Evolutionary conservation across 2,329 filamentous ascomycete species (phyloP).

Genomic region (Fusarium siculi): DNA sequence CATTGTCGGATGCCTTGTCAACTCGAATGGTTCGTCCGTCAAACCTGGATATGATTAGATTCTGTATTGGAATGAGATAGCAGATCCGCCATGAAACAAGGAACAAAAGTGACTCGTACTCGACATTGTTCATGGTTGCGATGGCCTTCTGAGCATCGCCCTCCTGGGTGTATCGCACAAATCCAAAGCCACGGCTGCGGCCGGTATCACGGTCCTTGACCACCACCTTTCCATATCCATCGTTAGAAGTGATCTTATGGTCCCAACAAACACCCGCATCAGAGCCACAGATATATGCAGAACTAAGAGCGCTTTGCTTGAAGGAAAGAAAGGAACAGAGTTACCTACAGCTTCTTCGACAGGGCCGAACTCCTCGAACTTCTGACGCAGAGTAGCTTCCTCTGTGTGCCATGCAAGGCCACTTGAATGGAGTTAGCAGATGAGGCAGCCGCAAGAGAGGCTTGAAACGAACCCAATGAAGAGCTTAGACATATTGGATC

Average conservation of each 20-base stretch:
- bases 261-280: conserved; percentile 26
- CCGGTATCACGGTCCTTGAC: conserved; percentile 98
- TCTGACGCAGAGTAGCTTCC: conserved; percentile 84
- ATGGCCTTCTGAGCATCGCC: conserved; percentile 82
- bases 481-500: conserved; percentile 82
- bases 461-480: conserved; percentile 59
- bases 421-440: conserved; percentile 58
- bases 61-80: not conserved
- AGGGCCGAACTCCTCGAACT: conserved; percentile 90
- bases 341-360: conserved; percentile 94
- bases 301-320: conserved; percentile 32
- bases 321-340: conserved; percentile 32
- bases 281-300: conserved; percentile 35
- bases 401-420: conserved; percentile 99
- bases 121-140: conserved; percentile 83
- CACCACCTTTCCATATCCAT: conserved; percentile 73
- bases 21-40: conserved; percentile 74
- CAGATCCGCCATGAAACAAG: conserved; percentile 33
- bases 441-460: not conserved
- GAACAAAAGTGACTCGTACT: conserved; percentile 68
- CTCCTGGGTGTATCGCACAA: conserved; percentile 87
- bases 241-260: conserved; percentile 34
- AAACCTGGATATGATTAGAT: conserved; percentile 36
- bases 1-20: conserved; percentile 90
- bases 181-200: conserved; percentile 96